Percentiles rank a stretch among this genome's conserved stretches.
phyloP scores from a whole-genome alignment of 208 protist genomes.

The Strigomonas culicis region DNA sequence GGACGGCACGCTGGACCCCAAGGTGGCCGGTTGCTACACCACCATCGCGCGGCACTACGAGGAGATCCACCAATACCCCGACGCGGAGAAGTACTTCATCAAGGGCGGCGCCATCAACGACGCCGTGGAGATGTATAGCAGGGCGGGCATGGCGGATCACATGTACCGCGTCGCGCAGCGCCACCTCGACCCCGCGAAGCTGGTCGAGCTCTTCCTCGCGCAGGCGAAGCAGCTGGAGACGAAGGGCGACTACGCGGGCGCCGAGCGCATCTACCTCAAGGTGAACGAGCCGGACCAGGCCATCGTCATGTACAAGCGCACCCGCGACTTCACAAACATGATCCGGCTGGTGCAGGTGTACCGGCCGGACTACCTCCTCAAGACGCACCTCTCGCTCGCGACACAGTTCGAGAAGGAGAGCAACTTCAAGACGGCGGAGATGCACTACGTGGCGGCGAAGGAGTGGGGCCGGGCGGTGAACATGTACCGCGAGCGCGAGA shows the following conservation, averaged over 20 bases:
- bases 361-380: conserved; percentile 88
- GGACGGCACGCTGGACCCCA: conserved; percentile 23
- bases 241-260: conserved; percentile 92
- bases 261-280: conserved; percentile 95
- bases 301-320: conserved; percentile 96
- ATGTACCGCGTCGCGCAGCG: conserved; percentile 93
- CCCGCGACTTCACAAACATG: conserved; percentile 91
- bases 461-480: conserved; percentile 96
- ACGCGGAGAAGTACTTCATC: conserved; percentile 95
- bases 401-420: conserved; percentile 95
- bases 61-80: conserved; percentile 81
- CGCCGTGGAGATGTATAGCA: conserved; percentile 97
- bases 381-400: conserved; percentile 94
- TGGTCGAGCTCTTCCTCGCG: conserved; percentile 88
- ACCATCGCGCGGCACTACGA: conserved; percentile 95
- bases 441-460: conserved; percentile 93
- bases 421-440: conserved; percentile 92
- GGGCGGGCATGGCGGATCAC: conserved; percentile 89
- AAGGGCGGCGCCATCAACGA: conserved; percentile 81
- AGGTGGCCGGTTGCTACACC: conserved; percentile 78
- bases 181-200: conserved; percentile 89
- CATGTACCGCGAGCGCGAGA: conserved; percentile 96
- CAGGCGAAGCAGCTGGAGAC: conserved; percentile 94
- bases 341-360: conserved; percentile 93
- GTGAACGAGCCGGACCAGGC: conserved; percentile 96